phyloP scores from a whole-genome alignment of 2,329 filamentous ascomycete species.

The Leptosphaerulina australis region DNA sequence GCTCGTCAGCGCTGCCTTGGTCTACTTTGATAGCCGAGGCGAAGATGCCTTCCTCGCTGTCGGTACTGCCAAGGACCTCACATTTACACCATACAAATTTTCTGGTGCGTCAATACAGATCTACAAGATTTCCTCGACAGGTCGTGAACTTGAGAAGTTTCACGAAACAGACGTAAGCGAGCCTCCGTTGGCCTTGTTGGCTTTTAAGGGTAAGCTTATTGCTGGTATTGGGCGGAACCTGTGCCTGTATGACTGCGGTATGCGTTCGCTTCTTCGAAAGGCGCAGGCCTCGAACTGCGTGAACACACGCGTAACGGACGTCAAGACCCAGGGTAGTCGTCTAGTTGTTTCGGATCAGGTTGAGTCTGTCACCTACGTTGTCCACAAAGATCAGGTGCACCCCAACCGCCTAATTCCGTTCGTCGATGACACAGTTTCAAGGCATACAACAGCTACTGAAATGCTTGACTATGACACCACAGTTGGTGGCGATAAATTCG shows the following conservation, averaged over 20 bases:
- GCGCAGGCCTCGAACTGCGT: conserved; percentile 75
- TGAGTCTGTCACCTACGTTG: conserved; percentile 88
- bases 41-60: conserved; percentile 93
- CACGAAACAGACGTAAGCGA: conserved; percentile 94
- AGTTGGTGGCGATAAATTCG: conserved; percentile 96
- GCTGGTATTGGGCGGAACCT: conserved; percentile 84
- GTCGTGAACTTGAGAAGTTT: conserved; percentile 88
- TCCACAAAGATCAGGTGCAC: conserved; percentile 78
- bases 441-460: conserved; percentile 87
- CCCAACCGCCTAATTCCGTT: conserved; percentile 94
- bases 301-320: conserved; percentile 81
- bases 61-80: conserved; percentile 90
- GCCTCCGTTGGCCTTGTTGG: conserved; percentile 85
- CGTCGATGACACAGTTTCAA: conserved; percentile 83
- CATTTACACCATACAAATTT: conserved; percentile 72
- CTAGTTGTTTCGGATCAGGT: conserved; percentile 92
- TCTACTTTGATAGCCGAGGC: conserved; percentile 80
- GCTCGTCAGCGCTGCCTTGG: conserved; percentile 82
- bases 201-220: conserved; percentile 88
- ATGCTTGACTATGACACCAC: conserved; percentile 99
- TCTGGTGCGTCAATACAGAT: conserved; percentile 87
- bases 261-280: conserved; percentile 91
- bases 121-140: conserved; percentile 85
- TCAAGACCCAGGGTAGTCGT: conserved; percentile 88
- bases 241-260: conserved; percentile 88